phyloP scores from a whole-genome alignment of 2,329 filamentous ascomycete species.

The Aquanectria penicillioides region DNA sequence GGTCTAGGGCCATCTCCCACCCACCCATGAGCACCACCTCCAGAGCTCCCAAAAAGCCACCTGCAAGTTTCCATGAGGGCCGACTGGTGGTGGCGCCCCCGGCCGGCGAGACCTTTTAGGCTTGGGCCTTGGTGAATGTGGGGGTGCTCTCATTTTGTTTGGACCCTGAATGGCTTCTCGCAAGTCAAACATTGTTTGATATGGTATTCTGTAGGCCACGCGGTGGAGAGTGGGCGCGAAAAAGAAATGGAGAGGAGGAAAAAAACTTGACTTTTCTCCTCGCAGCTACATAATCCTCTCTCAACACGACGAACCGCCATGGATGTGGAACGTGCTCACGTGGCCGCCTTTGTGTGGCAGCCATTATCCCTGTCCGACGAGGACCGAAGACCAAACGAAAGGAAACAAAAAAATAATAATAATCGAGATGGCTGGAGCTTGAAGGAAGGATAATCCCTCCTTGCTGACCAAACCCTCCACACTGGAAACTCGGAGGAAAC shows the following conservation, averaged over 20 bases:
- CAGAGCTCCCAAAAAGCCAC: neutral
- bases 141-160: slow-evolving; percentile 12
- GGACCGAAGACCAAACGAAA: neutral
- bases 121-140: neutral
- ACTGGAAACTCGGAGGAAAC: neutral
- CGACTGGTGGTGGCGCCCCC: no score
- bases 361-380: slow-evolving; percentile 3
- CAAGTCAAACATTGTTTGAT: no score
- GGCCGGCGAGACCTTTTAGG: neutral
- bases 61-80: neutral
- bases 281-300: neutral
- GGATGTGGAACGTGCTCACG: neutral
- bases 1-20: no score
- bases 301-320: neutral
- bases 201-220: no score
- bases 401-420: slow-evolving; percentile 1
- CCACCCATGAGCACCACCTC: no score
- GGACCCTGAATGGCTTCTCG: neutral
- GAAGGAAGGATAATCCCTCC: neutral
- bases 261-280: neutral
- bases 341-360: neutral
- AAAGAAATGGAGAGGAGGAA: neutral
- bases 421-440: neutral
- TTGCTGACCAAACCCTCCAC: slow-evolving; percentile 15
- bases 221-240: neutral